Evolutionary conservation across 2,329 filamentous ascomycete species (phyloP).

Genomic region (Cercospora janseana): DNA sequence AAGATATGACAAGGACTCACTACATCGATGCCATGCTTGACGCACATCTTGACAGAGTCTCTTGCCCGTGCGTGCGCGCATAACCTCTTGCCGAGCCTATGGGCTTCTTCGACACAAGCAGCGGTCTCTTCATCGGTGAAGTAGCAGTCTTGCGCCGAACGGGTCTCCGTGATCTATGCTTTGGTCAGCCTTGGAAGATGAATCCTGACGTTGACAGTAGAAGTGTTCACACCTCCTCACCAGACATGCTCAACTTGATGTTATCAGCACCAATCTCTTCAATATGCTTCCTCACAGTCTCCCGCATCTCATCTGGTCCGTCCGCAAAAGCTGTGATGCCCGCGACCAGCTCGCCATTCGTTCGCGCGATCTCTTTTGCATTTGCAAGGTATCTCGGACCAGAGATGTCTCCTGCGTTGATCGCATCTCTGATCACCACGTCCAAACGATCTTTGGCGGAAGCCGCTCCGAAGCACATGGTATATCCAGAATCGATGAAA

Average conservation of each 20-base stretch:
- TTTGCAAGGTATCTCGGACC: conserved; percentile 52
- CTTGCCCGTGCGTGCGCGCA: conserved; percentile 44
- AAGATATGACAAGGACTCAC: conserved; percentile 43
- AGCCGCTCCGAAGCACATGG: conserved; percentile 51
- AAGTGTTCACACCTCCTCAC: conserved; percentile 26
- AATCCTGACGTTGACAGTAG: background rate
- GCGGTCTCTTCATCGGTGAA: conserved; percentile 49
- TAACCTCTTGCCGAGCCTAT: conserved; percentile 41
- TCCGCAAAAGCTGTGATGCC: conserved; percentile 45
- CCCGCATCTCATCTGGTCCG: conserved; percentile 34
- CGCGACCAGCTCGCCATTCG: conserved; percentile 47
- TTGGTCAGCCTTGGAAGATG: too few relatives aligned
- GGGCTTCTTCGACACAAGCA: conserved; percentile 51
- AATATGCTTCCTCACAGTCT: conserved; percentile 32
- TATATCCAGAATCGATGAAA: conserved; percentile 52
- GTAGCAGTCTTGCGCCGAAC: conserved; percentile 46
- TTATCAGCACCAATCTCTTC: conserved; percentile 37
- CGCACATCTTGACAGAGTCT: conserved; percentile 47
- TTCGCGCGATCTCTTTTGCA: conserved; percentile 49
- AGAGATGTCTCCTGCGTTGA: conserved; percentile 50
- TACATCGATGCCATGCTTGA: conserved; percentile 48
- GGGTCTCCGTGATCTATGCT: conserved; percentile 31
- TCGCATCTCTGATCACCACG: conserved; percentile 49
- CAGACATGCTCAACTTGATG: conserved; percentile 37
- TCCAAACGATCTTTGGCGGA: conserved; percentile 50